Percentiles rank a stretch among this genome's conserved stretches.
phyloP scores from a whole-genome alignment of 306 rosid genomes.

The Quercus ilex region DNA sequence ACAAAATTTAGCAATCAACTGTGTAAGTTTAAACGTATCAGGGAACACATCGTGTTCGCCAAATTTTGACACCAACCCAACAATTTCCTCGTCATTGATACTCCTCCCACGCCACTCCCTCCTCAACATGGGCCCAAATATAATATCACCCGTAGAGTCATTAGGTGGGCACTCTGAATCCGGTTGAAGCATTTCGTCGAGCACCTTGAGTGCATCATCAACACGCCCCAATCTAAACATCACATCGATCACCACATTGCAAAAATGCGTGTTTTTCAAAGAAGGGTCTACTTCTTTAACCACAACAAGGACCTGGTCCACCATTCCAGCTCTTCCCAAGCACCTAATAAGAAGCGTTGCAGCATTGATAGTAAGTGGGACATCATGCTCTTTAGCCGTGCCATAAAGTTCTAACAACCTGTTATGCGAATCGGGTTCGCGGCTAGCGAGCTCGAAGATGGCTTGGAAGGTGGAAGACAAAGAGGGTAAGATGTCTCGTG shows the following conservation, averaged over 20 bases:
- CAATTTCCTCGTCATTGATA: constrained; percentile 39
- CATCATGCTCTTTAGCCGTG: constrained; percentile 21
- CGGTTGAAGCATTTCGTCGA: constrained; percentile 73
- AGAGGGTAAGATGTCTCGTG: not conserved
- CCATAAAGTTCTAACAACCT: constrained; percentile 39
- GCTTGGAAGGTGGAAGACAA: constrained; percentile 45
- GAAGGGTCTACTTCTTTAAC: constrained; percentile 37
- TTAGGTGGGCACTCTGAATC: constrained; percentile 35
- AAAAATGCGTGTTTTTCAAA: constrained; percentile 37
- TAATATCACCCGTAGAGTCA: constrained; percentile 37
- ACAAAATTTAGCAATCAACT: constrained; percentile 53
- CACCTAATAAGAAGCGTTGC: constrained; percentile 35
- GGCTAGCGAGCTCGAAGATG: constrained; percentile 40
- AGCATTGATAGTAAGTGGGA: constrained; percentile 30
- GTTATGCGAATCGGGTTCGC: constrained; percentile 34
- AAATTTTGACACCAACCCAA: constrained; percentile 46
- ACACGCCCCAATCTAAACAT: constrained; percentile 37
- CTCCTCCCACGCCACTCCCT: constrained; percentile 27
- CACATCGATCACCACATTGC: constrained; percentile 33
- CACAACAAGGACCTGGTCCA: constrained; percentile 38
- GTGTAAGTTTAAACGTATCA: constrained; percentile 42
- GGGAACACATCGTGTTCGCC: constrained; percentile 46
- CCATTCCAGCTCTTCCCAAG: constrained; percentile 43
- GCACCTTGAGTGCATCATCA: constrained; percentile 46
- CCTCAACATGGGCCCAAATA: constrained; percentile 40